Base-by-base conservation (phyloP, 805 yeast genomes). In the Hanseniaspora osmophila region DNA sequence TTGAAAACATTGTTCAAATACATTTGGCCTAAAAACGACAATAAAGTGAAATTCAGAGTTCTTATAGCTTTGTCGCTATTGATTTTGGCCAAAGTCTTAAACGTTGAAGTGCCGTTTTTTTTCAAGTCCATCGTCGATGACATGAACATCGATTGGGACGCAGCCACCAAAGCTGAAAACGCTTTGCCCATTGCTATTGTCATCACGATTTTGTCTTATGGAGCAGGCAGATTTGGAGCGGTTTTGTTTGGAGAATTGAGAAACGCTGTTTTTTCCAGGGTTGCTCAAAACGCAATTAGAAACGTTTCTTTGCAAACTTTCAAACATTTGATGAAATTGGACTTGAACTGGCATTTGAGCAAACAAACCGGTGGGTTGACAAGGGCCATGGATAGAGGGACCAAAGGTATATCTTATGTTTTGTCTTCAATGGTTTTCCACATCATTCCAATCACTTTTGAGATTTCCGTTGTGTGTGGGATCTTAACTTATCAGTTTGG, bases 391-490 rank as follows among this genome's bases (percentile, higher is more conserved):
- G 98, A 92, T 57, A 71, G 98, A 51, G 98, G 98, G 61, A 90
- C 97, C 1, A 90, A 92, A 55, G 98, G 98, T 67, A 90, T 92
- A 45, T 80, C 94, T 11, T 88, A 84, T 54, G 96, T 92, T 5
- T 67, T 92, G 41, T 78, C 84, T 33, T 95, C 97, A 2, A 84
- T 90, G 95, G 95, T 92, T n/a, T 90, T 92, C 68, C 97, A 92
- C 60, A 88, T 92, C 33, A 68, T 90, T 32, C 98, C 98, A 9
- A 83, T 90, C 37, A 73, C 94, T 2, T 83, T 92, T 59, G 98
- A 92, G 61, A 92, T 92, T 44, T 73, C 84, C 2, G 80, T 92
- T 46, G 98, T 92, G 11, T 84, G 96, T 59, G 95, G 96, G 47
- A 83, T 92, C 40, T 68, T 92, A 52, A 86, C 96, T 13, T 90